Conservation (phyloP, 345 rosid genomes). For the Erodium maritimum region DNA sequence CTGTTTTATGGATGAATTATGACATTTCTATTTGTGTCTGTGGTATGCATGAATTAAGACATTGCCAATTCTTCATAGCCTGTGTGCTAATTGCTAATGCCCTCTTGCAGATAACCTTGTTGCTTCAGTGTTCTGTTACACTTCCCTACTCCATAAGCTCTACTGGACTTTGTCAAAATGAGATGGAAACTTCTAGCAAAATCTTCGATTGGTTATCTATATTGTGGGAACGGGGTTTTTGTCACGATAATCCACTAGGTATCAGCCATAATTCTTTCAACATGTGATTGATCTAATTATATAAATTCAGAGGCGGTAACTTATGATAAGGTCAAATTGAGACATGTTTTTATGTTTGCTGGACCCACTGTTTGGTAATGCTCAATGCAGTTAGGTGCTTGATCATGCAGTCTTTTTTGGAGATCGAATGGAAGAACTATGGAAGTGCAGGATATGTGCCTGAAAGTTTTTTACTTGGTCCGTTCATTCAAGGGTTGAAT, state of each 20-base stretch:
- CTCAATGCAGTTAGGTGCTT: conserved; percentile 77
- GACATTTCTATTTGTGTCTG: no score
- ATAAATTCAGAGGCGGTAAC: no score
- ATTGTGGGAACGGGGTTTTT: conserved; percentile 76
- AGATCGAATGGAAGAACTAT: conserved; percentile 56
- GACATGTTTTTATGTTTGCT: no score
- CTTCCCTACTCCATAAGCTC: conserved; percentile 34
- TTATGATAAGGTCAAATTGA: no score
- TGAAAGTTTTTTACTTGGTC: conserved; percentile 64
- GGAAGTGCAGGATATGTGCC: conserved; percentile 53
- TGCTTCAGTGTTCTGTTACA: conserved; percentile 53
- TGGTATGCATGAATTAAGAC: no score
- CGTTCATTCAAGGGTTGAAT: conserved; percentile 73
- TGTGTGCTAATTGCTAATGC: conserved; percentile 13
- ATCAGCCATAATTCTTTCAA: conserved; percentile 3
- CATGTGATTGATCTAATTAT: no score
- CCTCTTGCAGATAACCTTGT: conserved; percentile 46
- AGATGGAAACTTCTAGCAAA: conserved; percentile 22
- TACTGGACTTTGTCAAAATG: conserved; percentile 21
- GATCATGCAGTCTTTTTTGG: conserved; percentile 80
- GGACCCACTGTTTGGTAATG: conserved; percentile 10
- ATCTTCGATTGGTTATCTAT: conserved; percentile 67
- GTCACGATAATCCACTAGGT: conserved; percentile 91
- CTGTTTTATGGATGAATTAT: no score
- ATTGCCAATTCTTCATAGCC: neutral